Evolutionary conservation across 306 rosid genomes (phyloP), one percentile per base, ranked within the genome.

Genomic region (Canavalia gladiata): DNA sequence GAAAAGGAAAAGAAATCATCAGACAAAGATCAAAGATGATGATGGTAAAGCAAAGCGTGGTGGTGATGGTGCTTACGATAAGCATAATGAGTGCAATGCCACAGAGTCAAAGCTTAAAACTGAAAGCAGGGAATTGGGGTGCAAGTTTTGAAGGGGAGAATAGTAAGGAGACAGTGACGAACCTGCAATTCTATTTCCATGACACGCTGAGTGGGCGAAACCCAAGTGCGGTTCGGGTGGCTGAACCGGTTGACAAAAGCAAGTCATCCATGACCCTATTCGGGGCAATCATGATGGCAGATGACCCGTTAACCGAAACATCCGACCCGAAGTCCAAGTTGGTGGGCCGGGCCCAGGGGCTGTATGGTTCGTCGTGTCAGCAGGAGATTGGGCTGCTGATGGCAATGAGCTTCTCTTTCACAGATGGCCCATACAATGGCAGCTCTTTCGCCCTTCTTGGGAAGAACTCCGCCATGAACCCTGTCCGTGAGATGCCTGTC

Each of bases 121-220:
- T 75, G n/a, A 69, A 52, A 13, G 77, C 77, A 29, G 80, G 79
- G 57, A 86, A 34, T 29, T 81, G 88, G 91, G 87, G 86, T 2
- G 28, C 54, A 39, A 72, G 74, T n/a, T 18, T 72, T 2, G 65
- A 56, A 42, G 49, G 35, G 1, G 59, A 33, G 28, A 90, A 79
- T 1, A 18, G 25, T 18, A 39, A 88, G 63, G 89, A 90, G 8
- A 86, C 78, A 0, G 74, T 78, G 9, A 90, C 97, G 10, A 90
- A 74, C 74, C 89, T 94, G 29, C 90, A 92, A 4, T 94, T 94
- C 89, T 94, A 87, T 84, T 94, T 94, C 86, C 98, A 94, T 8
- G 98, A 94, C 90, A 90, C 74, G 0, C 0, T 86, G 7, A 91
- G 97, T 31, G 97, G 98, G n/a, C 74, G 79, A 67, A 89, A 64